These are phyloP conservation scores for Colletotrichum tamarilloi DNA, from an alignment of 2,329 filamentous ascomycete genomes.

Conservation along the genomic window DNA sequence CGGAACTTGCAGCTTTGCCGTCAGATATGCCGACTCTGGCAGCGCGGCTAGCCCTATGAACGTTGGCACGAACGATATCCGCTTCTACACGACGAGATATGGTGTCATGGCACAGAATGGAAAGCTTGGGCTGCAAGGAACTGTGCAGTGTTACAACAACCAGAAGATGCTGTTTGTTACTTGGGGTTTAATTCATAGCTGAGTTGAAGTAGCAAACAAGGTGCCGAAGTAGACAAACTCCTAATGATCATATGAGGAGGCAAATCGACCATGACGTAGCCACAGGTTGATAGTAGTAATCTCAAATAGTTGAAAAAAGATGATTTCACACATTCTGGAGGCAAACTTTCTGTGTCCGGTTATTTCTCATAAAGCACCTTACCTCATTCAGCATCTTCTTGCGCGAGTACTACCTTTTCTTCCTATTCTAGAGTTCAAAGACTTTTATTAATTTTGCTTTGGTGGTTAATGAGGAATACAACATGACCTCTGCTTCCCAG, in stretches of 20 bases:
- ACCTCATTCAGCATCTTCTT: neutral
- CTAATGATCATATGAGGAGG: neutral
- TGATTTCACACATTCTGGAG: too few species aligned
- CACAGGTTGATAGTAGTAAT: neutral
- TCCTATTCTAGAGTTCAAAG: neutral
- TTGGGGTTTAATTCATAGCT: slow-evolving; percentile 30
- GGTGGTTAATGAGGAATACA: neutral
- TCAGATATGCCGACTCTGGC: slow-evolving; percentile 9
- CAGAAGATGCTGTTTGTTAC: slow-evolving; percentile 20
- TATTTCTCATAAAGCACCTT: neutral
- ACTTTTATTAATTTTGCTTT: neutral
- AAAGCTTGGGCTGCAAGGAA: slow-evolving; percentile 26
- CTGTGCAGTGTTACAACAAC: slow-evolving; percentile 28
- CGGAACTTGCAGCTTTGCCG: slow-evolving; percentile 34
- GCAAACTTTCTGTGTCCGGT: too few species aligned
- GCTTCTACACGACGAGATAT: slow-evolving; percentile 30
- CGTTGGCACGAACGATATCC: slow-evolving; percentile 35
- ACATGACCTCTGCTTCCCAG: neutral
- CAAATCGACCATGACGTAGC: neutral
- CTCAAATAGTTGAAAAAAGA: too few species aligned
- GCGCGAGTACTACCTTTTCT: neutral
- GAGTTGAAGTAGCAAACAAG: neutral
- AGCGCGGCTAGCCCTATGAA: slow-evolving; percentile 7
- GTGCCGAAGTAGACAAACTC: neutral
- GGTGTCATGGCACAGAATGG: slow-evolving; percentile 14